These are phyloP conservation scores for Leishmania lainsoni DNA, from an alignment of 208 protist genomes.

Conservation along the genomic window DNA sequence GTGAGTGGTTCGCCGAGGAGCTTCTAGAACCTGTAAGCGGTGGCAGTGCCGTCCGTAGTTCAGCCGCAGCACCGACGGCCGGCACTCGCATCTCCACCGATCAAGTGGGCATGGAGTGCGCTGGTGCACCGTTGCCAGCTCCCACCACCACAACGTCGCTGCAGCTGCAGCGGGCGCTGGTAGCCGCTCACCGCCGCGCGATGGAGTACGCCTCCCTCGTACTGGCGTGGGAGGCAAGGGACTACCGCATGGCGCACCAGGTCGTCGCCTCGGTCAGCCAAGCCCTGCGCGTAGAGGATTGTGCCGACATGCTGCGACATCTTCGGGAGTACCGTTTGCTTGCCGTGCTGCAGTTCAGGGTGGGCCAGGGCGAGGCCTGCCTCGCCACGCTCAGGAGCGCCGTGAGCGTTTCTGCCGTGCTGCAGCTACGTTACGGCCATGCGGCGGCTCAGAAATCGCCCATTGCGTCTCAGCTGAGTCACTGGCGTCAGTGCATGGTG, in stretches of 20 bases:
- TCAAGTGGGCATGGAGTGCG: background rate
- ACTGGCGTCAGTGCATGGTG: slow-evolving; percentile 21
- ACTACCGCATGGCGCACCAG: slow-evolving; percentile 57
- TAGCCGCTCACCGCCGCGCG: slow-evolving; percentile 27
- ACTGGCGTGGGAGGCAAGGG: slow-evolving; percentile 62
- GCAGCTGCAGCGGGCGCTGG: too few relatives aligned
- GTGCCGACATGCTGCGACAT: slow-evolving; percentile 56
- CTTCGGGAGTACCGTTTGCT: slow-evolving; percentile 70
- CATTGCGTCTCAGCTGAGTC: slow-evolving; percentile 2
- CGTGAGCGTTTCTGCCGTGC: slow-evolving; percentile 37
- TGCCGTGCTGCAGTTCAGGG: slow-evolving; percentile 62
- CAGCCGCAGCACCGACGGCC: too few relatives aligned
- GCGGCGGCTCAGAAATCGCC: background rate
- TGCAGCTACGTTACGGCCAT: background rate
- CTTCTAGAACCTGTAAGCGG: background rate
- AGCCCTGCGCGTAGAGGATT: slow-evolving; percentile 57
- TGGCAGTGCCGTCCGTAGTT: background rate
- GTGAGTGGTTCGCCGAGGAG: slow-evolving; percentile 25
- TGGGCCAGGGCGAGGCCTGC: slow-evolving; percentile 36
- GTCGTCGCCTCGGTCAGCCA: slow-evolving; percentile 33
- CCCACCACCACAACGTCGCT: background rate
- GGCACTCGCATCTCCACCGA: background rate
- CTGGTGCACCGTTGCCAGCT: slow-evolving; percentile 2
- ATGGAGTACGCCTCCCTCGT: slow-evolving; percentile 77
- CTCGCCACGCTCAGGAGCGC: slow-evolving; percentile 23